A percentile compares a stretch with the other conserved stretches of the same genome.
phyloP scores from a whole-genome alignment of 2,329 filamentous ascomycete genomes.

The Amphichorda felina region DNA sequence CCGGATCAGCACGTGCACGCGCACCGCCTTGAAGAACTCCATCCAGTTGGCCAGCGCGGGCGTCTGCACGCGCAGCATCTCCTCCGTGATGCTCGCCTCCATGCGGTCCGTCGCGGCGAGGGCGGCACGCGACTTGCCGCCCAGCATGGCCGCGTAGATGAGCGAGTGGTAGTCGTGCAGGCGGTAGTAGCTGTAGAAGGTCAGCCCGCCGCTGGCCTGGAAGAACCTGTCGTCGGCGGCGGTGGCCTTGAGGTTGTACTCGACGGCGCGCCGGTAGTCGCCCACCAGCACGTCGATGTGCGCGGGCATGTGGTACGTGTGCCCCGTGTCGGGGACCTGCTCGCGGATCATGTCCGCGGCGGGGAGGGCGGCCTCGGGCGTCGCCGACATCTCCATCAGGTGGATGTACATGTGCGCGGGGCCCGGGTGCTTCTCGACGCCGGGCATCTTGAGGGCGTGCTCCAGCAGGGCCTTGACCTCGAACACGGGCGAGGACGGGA shows the following conservation, averaged over 20 bases:
- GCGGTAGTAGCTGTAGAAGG: conserved; percentile 65
- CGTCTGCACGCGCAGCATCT: conserved; percentile 43
- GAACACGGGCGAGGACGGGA: conserved; percentile 5
- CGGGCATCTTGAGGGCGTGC: conserved; percentile 4
- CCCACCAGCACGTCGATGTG: conserved; percentile 12
- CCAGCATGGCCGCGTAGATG: conserved; percentile 67
- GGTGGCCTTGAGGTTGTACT: conserved; percentile 52
- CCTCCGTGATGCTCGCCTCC: conserved; percentile 48
- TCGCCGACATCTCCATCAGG: conserved; percentile 12
- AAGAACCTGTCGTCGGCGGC: conserved; percentile 54
- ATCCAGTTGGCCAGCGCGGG: conserved; percentile 64
- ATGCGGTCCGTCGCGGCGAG: conserved; percentile 45
- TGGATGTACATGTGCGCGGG: conserved; percentile 12
- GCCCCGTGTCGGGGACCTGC: conserved; percentile 9
- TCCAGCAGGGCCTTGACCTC: conserved; percentile 8
- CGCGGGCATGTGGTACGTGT: conserved; percentile 11
- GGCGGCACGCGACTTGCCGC: conserved; percentile 48
- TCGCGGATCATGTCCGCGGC: conserved; percentile 10
- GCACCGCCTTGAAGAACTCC: conserved; percentile 51
- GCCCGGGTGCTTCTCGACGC: conserved; percentile 8
- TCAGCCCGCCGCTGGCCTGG: conserved; percentile 38
- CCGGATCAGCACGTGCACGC: conserved; percentile 54
- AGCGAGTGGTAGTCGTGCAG: conserved; percentile 62
- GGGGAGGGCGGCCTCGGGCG: conserved; percentile 8
- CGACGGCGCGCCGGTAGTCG: conserved; percentile 47